Evolutionary conservation across 1,139 yeast genomes (phyloP).

Genomic region (Candida sojae): DNA sequence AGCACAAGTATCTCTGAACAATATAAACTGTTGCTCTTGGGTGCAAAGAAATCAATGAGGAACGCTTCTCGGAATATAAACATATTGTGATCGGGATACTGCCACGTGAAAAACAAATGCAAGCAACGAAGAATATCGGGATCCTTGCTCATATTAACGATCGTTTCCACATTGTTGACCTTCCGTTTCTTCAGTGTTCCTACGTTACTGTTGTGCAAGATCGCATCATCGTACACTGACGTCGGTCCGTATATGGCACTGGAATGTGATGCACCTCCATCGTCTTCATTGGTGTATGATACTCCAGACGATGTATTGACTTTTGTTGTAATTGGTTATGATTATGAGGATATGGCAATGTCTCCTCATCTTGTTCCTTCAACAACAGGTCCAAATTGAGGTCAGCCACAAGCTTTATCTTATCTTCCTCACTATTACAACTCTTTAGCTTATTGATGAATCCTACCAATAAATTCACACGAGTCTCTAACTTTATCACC

Average conservation of each 20-base stretch:
- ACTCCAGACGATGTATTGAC: neutral
- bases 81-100: conserved; percentile 64
- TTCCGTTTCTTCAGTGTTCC: conserved; percentile 23
- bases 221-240: conserved; percentile 45
- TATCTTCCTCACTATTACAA: conserved; percentile 20
- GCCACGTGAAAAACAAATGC: conserved; percentile 62
- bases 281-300: conserved; percentile 10
- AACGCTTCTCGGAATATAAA: conserved; percentile 69
- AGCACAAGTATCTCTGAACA: conserved; percentile 53
- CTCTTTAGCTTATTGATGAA: conserved; percentile 27
- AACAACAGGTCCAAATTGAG: neutral
- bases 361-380: neutral
- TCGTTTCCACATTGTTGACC: conserved; percentile 7
- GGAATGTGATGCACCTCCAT: conserved; percentile 21
- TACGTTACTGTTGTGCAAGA: conserved; percentile 24
- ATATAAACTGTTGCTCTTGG: conserved; percentile 47
- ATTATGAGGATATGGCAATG: neutral
- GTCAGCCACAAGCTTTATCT: neutral
- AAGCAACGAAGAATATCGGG: conserved; percentile 51
- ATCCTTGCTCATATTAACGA: conserved; percentile 30
- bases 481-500: conserved; percentile 39
- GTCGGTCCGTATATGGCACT: conserved; percentile 52
- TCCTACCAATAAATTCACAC: conserved; percentile 24
- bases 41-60: conserved; percentile 55
- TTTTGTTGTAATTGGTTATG: neutral